Evolutionary conservation across 371 early-diverging fungal species (phyloP).

Genomic region (Mortierella sp.): DNA sequence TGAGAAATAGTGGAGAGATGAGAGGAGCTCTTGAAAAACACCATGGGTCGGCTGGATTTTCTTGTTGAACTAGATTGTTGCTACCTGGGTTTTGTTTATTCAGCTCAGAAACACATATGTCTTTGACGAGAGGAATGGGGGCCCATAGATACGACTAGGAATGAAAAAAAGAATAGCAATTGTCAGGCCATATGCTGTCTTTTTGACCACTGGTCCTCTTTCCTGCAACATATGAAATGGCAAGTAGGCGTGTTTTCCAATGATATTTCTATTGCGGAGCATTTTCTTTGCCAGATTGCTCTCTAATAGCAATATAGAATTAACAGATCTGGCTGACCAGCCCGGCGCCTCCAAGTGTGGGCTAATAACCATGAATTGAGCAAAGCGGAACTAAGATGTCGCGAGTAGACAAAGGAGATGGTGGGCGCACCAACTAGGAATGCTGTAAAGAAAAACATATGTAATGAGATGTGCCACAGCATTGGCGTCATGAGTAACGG

Average conservation of each 20-base stretch:
- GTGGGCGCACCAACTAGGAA: background rate
- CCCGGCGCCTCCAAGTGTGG: background rate
- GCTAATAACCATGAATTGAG: background rate
- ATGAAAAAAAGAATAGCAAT: background rate
- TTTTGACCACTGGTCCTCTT: background rate
- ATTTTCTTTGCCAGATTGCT: background rate
- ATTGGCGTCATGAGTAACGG: too few relatives aligned
- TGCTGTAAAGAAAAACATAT: background rate
- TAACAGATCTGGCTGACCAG: background rate
- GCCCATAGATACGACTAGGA: background rate
- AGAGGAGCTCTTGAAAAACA: background rate
- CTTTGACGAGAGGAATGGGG: background rate
- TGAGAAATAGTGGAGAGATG: background rate
- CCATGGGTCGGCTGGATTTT: background rate
- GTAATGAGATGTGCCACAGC: background rate
- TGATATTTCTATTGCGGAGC: background rate
- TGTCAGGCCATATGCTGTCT: background rate
- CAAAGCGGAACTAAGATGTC: slow-evolving; percentile 6
- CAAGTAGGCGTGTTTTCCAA: background rate
- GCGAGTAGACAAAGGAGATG: background rate
- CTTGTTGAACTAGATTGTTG: background rate
- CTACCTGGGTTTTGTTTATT: background rate
- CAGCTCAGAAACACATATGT: background rate
- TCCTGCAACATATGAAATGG: background rate
- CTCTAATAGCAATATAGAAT: background rate